Conservation (phyloP, 805 yeast genomes). For the Cyberlindnera amylophila region DNA sequence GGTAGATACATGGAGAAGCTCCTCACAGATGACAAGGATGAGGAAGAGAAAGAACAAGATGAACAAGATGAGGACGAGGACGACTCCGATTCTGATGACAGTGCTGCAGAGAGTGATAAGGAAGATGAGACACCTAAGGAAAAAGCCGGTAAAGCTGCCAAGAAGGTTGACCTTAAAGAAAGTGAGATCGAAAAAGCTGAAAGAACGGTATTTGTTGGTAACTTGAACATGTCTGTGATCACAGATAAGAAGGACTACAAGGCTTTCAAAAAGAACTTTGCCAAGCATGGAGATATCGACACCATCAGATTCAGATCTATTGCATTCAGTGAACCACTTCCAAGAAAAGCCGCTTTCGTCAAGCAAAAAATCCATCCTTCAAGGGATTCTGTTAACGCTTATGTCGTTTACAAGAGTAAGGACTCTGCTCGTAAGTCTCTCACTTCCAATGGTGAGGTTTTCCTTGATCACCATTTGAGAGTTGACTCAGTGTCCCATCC, state of each 20-base stretch:
- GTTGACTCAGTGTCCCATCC: conserved; percentile 96
- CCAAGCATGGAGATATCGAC: conserved; percentile 40
- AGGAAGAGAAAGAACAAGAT: conserved; percentile 36
- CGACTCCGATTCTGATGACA: conserved; percentile 21
- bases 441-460: conserved; percentile 60
- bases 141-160: conserved; percentile 25
- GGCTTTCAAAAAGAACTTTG: conserved; percentile 61
- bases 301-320: conserved; percentile 90
- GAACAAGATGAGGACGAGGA: conserved; percentile 18
- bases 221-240: conserved; percentile 63
- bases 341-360: conserved; percentile 88
- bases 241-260: conserved; percentile 59
- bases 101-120: conserved; percentile 27
- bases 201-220: conserved; percentile 84
- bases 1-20: conserved; percentile 49
- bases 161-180: conserved; percentile 56
- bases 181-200: conserved; percentile 80
- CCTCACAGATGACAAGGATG: conserved; percentile 33
- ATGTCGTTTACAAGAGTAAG: conserved; percentile 69
- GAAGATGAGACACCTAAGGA: conserved; percentile 22
- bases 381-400: conserved; percentile 83
- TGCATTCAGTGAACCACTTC: conserved; percentile 81
- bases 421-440: conserved; percentile 41
- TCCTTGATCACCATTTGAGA: conserved; percentile 72
- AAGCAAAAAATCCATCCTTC: conserved; percentile 71